Evolutionary conservation across 1,139 yeast species (phyloP), one percentile per base, ranked within the genome.

Genomic region (Debaryomyces udenii): DNA sequence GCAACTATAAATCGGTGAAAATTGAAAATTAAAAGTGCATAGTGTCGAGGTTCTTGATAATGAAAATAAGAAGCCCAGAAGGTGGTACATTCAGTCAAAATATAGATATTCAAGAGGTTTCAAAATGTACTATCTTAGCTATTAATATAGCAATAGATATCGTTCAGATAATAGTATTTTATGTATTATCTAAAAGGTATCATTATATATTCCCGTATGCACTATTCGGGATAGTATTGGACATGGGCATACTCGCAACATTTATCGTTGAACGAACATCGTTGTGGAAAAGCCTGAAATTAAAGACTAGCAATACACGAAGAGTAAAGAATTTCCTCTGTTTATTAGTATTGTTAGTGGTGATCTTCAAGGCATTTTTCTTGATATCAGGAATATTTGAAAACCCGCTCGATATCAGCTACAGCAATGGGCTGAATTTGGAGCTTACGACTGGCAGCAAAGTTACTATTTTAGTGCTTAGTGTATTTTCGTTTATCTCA

Each of bases 401-500:
- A 7, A 35, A 27, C 20, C 24, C 34, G 15, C 15, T 35, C 3
- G 24, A 17, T 22, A 9, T 27, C 11, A 13, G 11, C 18, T 13
- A 14, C 14, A 5, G 6, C 11, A 18, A 7, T n/a, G 13, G 9
- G 10, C 14, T 10, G 11, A n/a, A 27, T 15, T 4, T 27, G 10
- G 9, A 11, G 9, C 11, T 24, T 6, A 27, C 16, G 11, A 9
- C n/a, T 10, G 33, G 10, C 15, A 11, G 15, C 23, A 9, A 13
- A 11, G 23, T 27, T 6, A 27, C 33, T 7, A 9, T 35, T 11
- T n/a, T 24, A 6, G 24, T 24, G 22, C 9, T 35, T 11, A 9
- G n/a, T 16, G 24, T n/a, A 5, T 9, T 50, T 2, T 35, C 47
- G n/a, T 33, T 52, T 11, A 31, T 53, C 14, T 39, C 42, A 20